These are phyloP conservation scores for Colletotrichum acutatum DNA, from an alignment of 2,329 filamentous ascomycete genomes.

Conservation along the genomic window DNA sequence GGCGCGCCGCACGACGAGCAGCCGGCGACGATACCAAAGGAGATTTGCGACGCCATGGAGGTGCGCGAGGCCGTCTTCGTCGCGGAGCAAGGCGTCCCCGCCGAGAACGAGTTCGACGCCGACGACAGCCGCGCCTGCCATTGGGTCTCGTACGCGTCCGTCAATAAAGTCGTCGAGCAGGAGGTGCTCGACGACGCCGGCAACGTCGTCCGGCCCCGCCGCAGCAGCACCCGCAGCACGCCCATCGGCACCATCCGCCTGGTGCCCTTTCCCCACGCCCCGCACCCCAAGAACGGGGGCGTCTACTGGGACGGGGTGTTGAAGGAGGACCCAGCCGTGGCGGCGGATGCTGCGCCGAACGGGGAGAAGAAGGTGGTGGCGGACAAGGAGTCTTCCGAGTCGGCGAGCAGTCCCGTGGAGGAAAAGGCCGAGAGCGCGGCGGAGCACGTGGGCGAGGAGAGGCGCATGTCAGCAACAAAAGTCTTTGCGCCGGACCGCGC, in stretches of 20 bases:
- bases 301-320: constrained; percentile 59
- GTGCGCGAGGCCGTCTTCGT: constrained; percentile 72
- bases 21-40: constrained; percentile 56
- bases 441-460: constrained; percentile 36
- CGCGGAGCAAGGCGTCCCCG: constrained; percentile 65
- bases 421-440: constrained; percentile 36
- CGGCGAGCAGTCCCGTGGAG: neutral
- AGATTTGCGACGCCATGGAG: constrained; percentile 73
- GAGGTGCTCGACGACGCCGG: constrained; percentile 57
- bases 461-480: neutral
- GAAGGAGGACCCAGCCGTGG: constrained; percentile 38
- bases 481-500: constrained; percentile 49
- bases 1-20: constrained; percentile 55
- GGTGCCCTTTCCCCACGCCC: constrained; percentile 81
- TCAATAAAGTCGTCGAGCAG: constrained; percentile 58
- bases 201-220: constrained; percentile 52
- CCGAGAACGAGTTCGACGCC: constrained; percentile 80
- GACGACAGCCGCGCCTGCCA: constrained; percentile 86
- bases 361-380: constrained; percentile 37
- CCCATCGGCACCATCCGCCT: constrained; percentile 83
- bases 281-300: constrained; percentile 67
- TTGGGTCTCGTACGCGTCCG: constrained; percentile 84
- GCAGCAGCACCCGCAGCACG: constrained; percentile 55
- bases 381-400: constrained; percentile 18
- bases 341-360: constrained; percentile 28